Base-by-base conservation (phyloP, 2,329 filamentous ascomycete genomes). In the Elsinoe perseae region DNA sequence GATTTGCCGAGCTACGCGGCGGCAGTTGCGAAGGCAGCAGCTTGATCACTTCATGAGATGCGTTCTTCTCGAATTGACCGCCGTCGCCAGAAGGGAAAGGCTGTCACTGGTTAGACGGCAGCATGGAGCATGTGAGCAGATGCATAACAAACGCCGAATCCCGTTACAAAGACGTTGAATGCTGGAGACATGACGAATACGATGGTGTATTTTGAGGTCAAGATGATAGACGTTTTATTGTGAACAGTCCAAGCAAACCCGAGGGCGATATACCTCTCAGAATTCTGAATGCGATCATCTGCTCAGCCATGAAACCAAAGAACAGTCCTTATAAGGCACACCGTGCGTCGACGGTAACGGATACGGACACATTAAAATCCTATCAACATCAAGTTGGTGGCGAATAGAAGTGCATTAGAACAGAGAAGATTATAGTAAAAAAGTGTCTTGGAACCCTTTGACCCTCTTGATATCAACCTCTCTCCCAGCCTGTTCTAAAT, bases 161-260 rank as follows among this genome's bases (percentile, higher is more conserved):
- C 57, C 16, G 57, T 59, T 23, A 59, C 54, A 27, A 56, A 42
- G 10, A 59, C 57, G 14, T 57, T 59, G 48, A 59, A 46, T 18
- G 42, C 42, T 16, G 38, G 38, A 16, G 40, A 9, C 40, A 44
- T 44, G 20, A 25, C 9, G 20, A 44, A 23, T 12, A 10, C 8
- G 12, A 8, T 23, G 12, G 20, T 38, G 34, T 16, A n/a, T n/a
- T 44, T 27, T 3, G 20, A 44, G 3, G 4, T 36, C 12, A 12
- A 25, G 18, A 27, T 23, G 9, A 14, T 9, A 44, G n/a, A 12
- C 12, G 20, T 44, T 4, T 4, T 44, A 10, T 21, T 44, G 23
- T n/a, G 14, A 14, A 36, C n/a, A 36, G 12, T 36, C n/a, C 12
- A n/a, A n/a, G n/a, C n/a, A n/a, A n/a, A n/a, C n/a, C n/a, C n/a